Percentiles rank a stretch among this genome's conserved stretches.
These are phyloP conservation scores for Euphorbia tirucalli DNA, from an alignment of 345 rosid genomes.

Conservation along the genomic window DNA sequence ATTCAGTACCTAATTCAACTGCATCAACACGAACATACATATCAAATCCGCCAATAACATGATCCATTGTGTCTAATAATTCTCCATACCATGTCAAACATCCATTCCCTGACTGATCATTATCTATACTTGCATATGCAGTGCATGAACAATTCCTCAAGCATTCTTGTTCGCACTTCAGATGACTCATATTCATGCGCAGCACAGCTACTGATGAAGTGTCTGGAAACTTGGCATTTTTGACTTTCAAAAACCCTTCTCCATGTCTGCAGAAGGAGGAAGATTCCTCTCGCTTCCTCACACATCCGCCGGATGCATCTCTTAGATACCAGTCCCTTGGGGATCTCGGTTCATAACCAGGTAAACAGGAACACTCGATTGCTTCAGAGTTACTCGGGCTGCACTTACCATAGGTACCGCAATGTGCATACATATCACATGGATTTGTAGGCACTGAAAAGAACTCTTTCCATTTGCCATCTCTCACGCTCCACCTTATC, in stretches of 20 bases:
- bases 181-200: conserved; percentile 5
- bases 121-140: conserved; percentile 1
- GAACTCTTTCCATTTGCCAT: neutral
- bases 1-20: conserved; percentile 15
- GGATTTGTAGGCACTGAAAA: neutral
- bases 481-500: neutral
- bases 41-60: neutral
- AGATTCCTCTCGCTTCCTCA: conserved; percentile 7
- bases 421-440: neutral
- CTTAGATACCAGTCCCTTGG: conserved; percentile 4
- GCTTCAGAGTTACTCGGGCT: neutral
- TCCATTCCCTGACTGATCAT: neutral
- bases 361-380: conserved; percentile 15
- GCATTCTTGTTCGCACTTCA: conserved; percentile 9
- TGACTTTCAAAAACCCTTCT: conserved; percentile 17
- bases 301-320: conserved; percentile 17
- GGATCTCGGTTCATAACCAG: conserved; percentile 19
- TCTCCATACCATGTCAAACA: conserved; percentile 25
- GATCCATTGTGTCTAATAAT: conserved; percentile 8
- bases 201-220: neutral
- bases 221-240: conserved; percentile 12
- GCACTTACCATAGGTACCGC: conserved; percentile 3
- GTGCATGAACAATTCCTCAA: conserved; percentile 14
- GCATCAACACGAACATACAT: conserved; percentile 26
- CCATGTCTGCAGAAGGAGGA: neutral